These are phyloP conservation scores for Alternaria conjuncta DNA, from an alignment of 2,329 filamentous ascomycete genomes.

Conservation along the genomic window DNA sequence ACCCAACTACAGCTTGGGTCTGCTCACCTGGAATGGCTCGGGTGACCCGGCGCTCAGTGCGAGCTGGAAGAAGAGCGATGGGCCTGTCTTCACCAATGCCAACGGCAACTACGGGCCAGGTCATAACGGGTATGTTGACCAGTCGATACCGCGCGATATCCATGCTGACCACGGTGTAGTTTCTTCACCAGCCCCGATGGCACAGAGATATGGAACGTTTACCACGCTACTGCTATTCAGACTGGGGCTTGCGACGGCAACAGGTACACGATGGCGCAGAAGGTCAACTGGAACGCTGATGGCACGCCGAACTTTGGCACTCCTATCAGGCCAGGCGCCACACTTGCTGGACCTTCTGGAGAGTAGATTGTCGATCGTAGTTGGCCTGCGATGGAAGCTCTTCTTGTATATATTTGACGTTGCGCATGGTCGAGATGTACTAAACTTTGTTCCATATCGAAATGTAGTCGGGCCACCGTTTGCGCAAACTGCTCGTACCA, in stretches of 20 bases:
- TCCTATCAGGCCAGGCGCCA: constrained; percentile 36
- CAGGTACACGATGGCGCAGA: constrained; percentile 62
- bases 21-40: constrained; percentile 60
- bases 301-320: constrained; percentile 61
- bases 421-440: background rate
- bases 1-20: constrained; percentile 59
- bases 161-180: constrained; percentile 32
- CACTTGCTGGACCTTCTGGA: constrained; percentile 44
- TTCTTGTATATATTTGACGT: background rate
- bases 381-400: background rate
- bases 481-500: background rate
- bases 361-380: constrained; percentile 23
- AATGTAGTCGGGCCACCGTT: background rate
- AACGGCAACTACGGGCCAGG: constrained; percentile 65
- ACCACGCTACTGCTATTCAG: constrained; percentile 60
- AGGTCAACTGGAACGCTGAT: constrained; percentile 58
- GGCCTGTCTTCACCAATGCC: constrained; percentile 59
- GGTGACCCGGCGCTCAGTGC: constrained; percentile 53
- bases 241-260: constrained; percentile 61
- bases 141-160: background rate
- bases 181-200: constrained; percentile 65
- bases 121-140: constrained; percentile 54
- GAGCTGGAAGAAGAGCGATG: constrained; percentile 60
- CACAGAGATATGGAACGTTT: constrained; percentile 62
- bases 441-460: background rate